Percentiles rank a stretch among this genome's conserved stretches.
phyloP scores from a whole-genome alignment of 371 early-diverging fungal genomes.

The Syncephalastrum contaminatum region DNA sequence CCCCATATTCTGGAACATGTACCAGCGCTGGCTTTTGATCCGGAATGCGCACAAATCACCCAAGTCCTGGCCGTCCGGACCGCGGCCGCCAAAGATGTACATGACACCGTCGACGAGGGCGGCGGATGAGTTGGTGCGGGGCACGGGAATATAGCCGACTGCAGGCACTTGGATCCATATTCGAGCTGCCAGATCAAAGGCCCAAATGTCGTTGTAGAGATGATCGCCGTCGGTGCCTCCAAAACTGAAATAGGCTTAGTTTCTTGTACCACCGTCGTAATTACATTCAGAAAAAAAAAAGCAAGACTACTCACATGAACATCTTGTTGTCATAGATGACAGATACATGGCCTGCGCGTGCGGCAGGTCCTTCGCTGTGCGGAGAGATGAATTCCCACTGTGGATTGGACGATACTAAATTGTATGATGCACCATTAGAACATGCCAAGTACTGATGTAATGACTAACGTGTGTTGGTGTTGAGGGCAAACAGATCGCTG shows the following conservation, averaged over 20 bases:
- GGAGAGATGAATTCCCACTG: constrained; percentile 56
- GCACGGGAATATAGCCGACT: constrained; percentile 62
- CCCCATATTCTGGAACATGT: constrained; percentile 72
- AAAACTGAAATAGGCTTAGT: constrained; percentile 42
- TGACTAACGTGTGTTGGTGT: constrained; percentile 55
- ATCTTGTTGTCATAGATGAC: constrained; percentile 56
- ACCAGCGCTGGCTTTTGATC: constrained; percentile 70
- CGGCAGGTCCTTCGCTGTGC: constrained; percentile 52
- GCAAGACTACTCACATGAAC: constrained; percentile 53
- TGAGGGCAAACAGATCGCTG: constrained; percentile 69
- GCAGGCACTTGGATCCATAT: constrained; percentile 64
- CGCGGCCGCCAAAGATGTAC: constrained; percentile 73
- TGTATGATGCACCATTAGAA: not conserved
- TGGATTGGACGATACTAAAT: constrained; percentile 22
- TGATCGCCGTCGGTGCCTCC: constrained; percentile 72
- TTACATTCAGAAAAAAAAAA: not conserved
- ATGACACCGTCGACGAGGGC: constrained; percentile 71
- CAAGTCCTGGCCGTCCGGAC: constrained; percentile 57
- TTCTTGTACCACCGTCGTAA: constrained; percentile 2
- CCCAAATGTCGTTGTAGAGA: constrained; percentile 77
- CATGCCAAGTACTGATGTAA: not conserved
- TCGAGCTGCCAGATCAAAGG: constrained; percentile 55
- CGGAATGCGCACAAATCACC: constrained; percentile 75
- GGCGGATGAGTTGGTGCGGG: constrained; percentile 64
- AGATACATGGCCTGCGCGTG: constrained; percentile 61